Evolutionary conservation across 257 asterid genomes (phyloP), one percentile per base, ranked within the genome.

Genomic region (Eustoma russellianum): DNA sequence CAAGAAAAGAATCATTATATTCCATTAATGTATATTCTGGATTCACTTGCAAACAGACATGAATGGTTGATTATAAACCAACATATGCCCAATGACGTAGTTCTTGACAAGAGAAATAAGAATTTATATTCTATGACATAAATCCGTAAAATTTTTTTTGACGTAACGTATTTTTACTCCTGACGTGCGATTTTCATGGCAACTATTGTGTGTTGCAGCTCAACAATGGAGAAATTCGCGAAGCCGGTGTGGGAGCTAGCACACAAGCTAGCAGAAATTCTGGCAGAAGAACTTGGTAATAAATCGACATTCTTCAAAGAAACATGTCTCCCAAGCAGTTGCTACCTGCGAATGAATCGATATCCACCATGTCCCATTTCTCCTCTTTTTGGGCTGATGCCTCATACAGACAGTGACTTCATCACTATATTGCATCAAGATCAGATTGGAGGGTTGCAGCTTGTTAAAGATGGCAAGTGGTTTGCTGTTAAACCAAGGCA

Each of bases 341-440:
- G 94, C 62, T 86, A 86, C 46, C 79, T 89, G 15, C 83, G 97
- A 15, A 53, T 89, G 83, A 89, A 89, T 68, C 66, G 95, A 50
- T 90, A 90, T 44, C 96, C 90, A 10, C 52, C 79, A 8, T 90
- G 97, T 30, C 86, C 83, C 5, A 47, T 65, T 0, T 48, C 83
- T 67, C 74, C 78, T 30, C 70, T 81, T 58, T 66, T 69, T 11
- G 97, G 97, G 3, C 52, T 90, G 52, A 70, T 74, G 72, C 85
- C 97, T 30, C 97, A 90, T 48, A 83, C 97, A 2, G 97, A 90
- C 59, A 83, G 91, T 53, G 91, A 81, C 50, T 86, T 90, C 76
- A 82, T 90, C 57, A 90, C 96, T 0, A 74, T 90, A 0, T 15
- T 90, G 35, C 90, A 86, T 60, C 96, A 90, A 52, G 97, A 90